Percentiles rank a stretch among this genome's conserved stretches.
Conservation (phyloP, 805 yeast genomes). For the Henningerozyma blattae region DNA sequence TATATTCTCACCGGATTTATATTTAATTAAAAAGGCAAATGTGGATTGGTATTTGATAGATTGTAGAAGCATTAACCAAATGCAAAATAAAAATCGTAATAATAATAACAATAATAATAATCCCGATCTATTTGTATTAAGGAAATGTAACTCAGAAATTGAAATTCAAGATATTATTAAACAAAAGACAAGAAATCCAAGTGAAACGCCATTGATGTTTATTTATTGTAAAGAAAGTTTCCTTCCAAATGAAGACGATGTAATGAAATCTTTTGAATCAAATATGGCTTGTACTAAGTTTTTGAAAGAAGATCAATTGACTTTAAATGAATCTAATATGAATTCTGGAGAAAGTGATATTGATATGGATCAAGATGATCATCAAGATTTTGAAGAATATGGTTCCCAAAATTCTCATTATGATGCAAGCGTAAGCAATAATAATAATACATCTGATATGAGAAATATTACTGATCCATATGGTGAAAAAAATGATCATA, state of each 20-base stretch:
- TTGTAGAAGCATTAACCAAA: too few relatives aligned
- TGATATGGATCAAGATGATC: too few relatives aligned
- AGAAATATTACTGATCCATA: too few relatives aligned
- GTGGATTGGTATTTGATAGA: constrained; percentile 14
- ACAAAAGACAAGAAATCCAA: constrained; percentile 14
- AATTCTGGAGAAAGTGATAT: too few relatives aligned
- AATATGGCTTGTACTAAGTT: constrained; percentile 15
- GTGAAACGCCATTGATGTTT: constrained; percentile 22
- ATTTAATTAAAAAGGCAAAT: constrained; percentile 12
- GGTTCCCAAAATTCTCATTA: too few relatives aligned
- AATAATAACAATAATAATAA: too few relatives aligned
- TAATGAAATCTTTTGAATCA: constrained; percentile 8
- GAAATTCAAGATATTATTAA: constrained; percentile 15
- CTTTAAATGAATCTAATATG: too few relatives aligned
- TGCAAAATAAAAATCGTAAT: constrained; percentile 8
- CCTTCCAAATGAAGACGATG: constrained; percentile 9
- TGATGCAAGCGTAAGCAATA: too few relatives aligned
- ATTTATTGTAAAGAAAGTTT: constrained; percentile 12
- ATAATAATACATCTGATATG: too few relatives aligned
- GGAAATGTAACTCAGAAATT: constrained; percentile 5
- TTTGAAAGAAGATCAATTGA: constrained; percentile 12
- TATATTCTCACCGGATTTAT: constrained; percentile 19
- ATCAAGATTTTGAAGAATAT: too few relatives aligned
- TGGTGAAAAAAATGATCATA: too few relatives aligned
- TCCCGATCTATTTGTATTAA: constrained; percentile 10